Evolutionary conservation across 23 red algal species (phyloP).

Genomic region (Gracilaria domingensis): DNA sequence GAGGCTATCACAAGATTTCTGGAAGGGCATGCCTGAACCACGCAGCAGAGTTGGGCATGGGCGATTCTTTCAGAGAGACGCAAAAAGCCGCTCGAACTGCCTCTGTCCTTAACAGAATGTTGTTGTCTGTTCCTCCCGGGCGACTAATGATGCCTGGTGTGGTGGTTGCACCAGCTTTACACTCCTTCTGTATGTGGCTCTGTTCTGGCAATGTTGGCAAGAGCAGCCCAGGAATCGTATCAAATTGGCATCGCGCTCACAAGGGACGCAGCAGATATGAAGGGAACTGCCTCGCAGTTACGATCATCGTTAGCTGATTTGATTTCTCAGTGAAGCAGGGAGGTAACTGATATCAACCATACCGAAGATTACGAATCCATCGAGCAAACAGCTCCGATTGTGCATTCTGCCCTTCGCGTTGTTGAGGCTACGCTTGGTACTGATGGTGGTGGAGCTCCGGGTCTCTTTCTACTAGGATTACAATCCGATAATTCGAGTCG

Average conservation of each 20-base stretch:
- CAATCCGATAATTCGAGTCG: background rate
- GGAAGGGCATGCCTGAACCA: conserved; percentile 40
- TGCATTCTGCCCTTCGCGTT: conserved; percentile 70
- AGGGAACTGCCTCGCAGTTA: conserved; percentile 57
- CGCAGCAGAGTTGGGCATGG: conserved; percentile 59
- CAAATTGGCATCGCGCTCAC: conserved; percentile 40
- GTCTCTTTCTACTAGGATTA: conserved; percentile 57
- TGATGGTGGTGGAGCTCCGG: conserved; percentile 57
- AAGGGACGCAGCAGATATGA: conserved; percentile 25
- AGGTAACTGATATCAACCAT: background rate
- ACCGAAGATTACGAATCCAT: background rate
- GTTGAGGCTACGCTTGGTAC: conserved; percentile 67
- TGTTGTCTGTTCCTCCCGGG: conserved; percentile 53
- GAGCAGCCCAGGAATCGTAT: conserved; percentile 56
- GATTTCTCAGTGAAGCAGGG: conserved; percentile 30
- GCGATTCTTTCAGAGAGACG: conserved; percentile 60
- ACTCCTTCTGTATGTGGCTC: conserved; percentile 37
- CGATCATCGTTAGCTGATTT: conserved; percentile 57
- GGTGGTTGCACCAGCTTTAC: conserved; percentile 56
- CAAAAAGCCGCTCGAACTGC: conserved; percentile 35
- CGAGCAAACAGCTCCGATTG: conserved; percentile 29
- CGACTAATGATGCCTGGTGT: conserved; percentile 37
- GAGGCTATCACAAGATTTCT: conserved; percentile 30
- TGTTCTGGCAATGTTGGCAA: conserved; percentile 66
- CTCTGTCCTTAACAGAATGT: conserved; percentile 28